Evolutionary conservation across 192 early-diverging fungal genomes (phyloP).

Genomic region (Cladochytrium replicatum): DNA sequence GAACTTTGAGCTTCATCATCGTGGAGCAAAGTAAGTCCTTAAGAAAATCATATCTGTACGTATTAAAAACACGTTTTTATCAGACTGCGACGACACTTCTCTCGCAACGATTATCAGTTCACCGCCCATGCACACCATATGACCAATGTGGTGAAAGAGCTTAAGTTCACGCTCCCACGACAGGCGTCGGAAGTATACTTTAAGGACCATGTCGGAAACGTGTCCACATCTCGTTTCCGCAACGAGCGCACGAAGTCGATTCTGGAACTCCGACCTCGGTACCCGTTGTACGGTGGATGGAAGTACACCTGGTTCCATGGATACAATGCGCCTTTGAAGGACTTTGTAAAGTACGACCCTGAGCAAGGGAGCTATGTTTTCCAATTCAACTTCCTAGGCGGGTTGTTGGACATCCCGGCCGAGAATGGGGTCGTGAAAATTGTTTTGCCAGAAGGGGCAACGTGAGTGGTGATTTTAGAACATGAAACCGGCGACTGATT

Average conservation of each 20-base stretch:
- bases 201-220: constrained; percentile 89
- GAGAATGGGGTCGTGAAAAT: constrained; percentile 58
- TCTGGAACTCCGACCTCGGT: constrained; percentile 79
- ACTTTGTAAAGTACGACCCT: constrained; percentile 49
- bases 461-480: constrained; percentile 34
- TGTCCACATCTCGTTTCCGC: constrained; percentile 74
- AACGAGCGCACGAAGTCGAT: constrained; percentile 36
- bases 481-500: background rate
- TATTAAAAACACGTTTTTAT: constrained; percentile 2
- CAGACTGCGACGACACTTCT: constrained; percentile 58
- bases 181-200: constrained; percentile 68
- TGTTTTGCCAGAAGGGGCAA: constrained; percentile 86
- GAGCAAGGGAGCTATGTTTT: constrained; percentile 44
- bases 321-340: constrained; percentile 64
- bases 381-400: constrained; percentile 59
- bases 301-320: constrained; percentile 92
- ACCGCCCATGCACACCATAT: constrained; percentile 23
- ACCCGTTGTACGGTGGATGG: constrained; percentile 95
- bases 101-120: constrained; percentile 56
- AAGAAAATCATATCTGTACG: background rate
- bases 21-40: constrained; percentile 61
- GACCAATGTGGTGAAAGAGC: constrained; percentile 42
- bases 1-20: constrained; percentile 60
- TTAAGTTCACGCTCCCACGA: constrained; percentile 54
- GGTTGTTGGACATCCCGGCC: constrained; percentile 52